Percentiles rank a stretch among this genome's conserved stretches.
These are phyloP conservation scores for Tuber borchii DNA, from an alignment of 495 filamentous ascomycete species.

Conservation along the genomic window DNA sequence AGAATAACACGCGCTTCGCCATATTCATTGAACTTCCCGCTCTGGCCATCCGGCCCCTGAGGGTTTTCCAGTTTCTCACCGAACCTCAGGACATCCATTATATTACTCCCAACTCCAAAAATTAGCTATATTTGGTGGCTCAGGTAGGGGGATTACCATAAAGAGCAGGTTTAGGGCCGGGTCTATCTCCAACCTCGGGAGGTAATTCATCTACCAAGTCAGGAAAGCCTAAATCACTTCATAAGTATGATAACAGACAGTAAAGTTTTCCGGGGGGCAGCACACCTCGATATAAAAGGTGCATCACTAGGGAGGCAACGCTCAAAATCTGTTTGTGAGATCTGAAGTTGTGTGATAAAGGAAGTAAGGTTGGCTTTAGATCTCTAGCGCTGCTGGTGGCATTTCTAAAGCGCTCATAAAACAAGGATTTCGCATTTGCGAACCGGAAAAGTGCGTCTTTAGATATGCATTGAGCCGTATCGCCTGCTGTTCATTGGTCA, in stretches of 20 bases:
- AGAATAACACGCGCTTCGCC: too few relatives aligned
- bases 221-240: conserved; percentile 41
- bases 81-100: too few relatives aligned
- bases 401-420: too few relatives aligned
- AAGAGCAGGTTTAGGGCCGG: conserved; percentile 45
- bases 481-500: too few relatives aligned
- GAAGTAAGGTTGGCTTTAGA: conserved; percentile 39
- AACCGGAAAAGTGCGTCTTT: too few relatives aligned
- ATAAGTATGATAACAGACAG: neutral
- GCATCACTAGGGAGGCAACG: conserved; percentile 43
- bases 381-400: neutral
- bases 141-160: conserved; percentile 35
- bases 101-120: neutral
- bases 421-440: too few relatives aligned
- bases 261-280: neutral
- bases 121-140: neutral
- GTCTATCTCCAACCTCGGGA: conserved; percentile 44
- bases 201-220: conserved; percentile 45
- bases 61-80: conserved; percentile 39
- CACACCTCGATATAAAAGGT: conserved; percentile 12
- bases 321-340: conserved; percentile 48
- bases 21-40: neutral
- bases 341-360: conserved; percentile 45
- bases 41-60: conserved; percentile 33
- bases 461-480: too few relatives aligned